These are phyloP conservation scores for Trichoderma guizhouense DNA, from an alignment of 2,329 filamentous ascomycete genomes.

Conservation along the genomic window DNA sequence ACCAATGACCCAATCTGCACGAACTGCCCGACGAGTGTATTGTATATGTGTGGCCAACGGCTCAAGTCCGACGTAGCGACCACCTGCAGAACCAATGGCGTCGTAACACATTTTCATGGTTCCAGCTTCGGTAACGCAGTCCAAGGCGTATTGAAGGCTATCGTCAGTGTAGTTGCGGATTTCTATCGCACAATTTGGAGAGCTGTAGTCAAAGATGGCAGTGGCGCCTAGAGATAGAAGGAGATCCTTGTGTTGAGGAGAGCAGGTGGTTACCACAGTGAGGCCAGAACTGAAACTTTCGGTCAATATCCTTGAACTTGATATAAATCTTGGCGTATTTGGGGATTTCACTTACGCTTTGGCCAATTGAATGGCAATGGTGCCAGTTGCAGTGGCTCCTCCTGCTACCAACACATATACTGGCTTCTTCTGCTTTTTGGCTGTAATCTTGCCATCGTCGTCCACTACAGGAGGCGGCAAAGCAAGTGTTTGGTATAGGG, in stretches of 20 bases:
- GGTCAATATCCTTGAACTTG: not conserved
- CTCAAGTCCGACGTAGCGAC: not conserved
- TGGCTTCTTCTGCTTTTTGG: not conserved
- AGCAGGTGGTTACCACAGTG: not conserved
- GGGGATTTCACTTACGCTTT: not conserved
- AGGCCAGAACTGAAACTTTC: not conserved
- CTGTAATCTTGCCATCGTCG: not conserved
- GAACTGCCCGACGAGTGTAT: not conserved
- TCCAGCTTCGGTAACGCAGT: not conserved
- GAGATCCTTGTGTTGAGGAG: not conserved
- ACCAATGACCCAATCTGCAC: not conserved
- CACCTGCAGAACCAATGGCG: not conserved
- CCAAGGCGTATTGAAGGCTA: not conserved
- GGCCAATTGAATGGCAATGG: not conserved
- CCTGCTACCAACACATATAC: not conserved
- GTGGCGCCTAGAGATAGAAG: not conserved
- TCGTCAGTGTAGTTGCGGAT: not conserved
- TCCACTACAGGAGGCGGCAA: not conserved
- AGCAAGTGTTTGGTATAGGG: not conserved
- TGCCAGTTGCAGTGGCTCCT: not conserved
- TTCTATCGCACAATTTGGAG: not conserved
- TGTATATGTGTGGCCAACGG: not conserved
- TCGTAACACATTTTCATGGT: not conserved
- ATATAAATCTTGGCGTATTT: not conserved
- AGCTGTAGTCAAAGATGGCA: not conserved